Evolutionary conservation across 768 basidiomycete genomes (phyloP), one percentile per base, ranked within the genome.

Genomic region (Lactarius evosmus): DNA sequence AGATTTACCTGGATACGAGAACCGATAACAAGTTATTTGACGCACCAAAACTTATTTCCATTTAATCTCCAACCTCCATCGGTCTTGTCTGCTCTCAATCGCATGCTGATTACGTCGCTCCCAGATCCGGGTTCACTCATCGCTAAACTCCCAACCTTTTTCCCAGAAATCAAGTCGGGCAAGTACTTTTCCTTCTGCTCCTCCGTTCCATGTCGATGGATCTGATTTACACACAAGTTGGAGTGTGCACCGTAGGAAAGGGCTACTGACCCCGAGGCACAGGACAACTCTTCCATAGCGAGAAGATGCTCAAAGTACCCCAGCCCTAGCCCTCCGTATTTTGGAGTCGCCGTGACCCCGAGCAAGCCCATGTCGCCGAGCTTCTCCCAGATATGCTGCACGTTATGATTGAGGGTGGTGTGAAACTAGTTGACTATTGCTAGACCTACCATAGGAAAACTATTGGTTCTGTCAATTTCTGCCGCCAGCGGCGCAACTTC

Each of bases 21-120:
- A n/a, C 46, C 29, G 30, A 65, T 8, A 66, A 14, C 36, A 54
- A 29, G 46, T 14, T 14, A 7, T 14, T 41, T 19, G 16, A 74
- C 84, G 62, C 65, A 93, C 95, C 95, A 98, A 76, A 95, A 95
- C 74, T 97, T 97, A 69, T 86, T 93, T 0, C 95, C 95, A 70
- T 91, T 95, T 67, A 98, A 74, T 62, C 79, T 78, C 81, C 85
- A 97, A 40, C 91, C 88, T 46, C 86, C 89, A 30, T 83, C 76
- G 6, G 87, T 79, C 77, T 89, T 90, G 68, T 89, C 87, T 27
- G 94, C 94, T 64, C 82, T 86, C 62, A 94, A 78, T 70, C 80
- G 81, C 95, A 98, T 98, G 71, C 91, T 92, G 22, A 97, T 86
- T n/a, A 98, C 95, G 75, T 98, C 95, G 71, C 92, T 94, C 61